Evolutionary conservation across 441 rosid genomes (phyloP).

Genomic region (Metrosideros polymorpha): DNA sequence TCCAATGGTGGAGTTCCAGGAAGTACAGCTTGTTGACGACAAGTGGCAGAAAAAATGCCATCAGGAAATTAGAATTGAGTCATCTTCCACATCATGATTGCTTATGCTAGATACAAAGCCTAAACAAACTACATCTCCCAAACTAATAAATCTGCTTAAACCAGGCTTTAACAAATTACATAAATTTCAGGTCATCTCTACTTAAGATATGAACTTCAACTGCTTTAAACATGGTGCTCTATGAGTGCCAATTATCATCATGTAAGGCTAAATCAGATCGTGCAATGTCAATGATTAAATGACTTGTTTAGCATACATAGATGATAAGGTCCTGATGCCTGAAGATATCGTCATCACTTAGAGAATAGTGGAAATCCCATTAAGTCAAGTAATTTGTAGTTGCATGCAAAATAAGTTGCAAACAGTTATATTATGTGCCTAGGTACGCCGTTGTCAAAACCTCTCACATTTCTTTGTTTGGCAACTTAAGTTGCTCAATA

Average conservation of each 20-base stretch:
- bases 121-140: background rate
- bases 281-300: background rate
- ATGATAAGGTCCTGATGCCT: background rate
- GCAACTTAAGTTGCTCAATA: background rate
- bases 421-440: background rate
- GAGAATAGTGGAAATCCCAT: background rate
- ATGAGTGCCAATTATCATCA: background rate
- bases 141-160: background rate
- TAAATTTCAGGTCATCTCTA: background rate
- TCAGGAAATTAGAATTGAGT: background rate
- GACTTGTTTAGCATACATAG: background rate
- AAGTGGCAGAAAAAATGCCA: background rate
- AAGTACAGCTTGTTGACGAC: background rate
- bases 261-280: background rate
- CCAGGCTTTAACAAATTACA: background rate
- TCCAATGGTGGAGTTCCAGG: background rate
- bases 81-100: background rate
- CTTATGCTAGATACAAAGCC: background rate
- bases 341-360: background rate
- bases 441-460: background rate
- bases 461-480: background rate
- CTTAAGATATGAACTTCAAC: background rate
- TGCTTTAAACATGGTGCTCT: background rate
- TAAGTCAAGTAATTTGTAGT: background rate
- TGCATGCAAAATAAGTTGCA: background rate